phyloP scores from a whole-genome alignment of 2,329 filamentous ascomycete species.

The Clonostachys byssicola region DNA sequence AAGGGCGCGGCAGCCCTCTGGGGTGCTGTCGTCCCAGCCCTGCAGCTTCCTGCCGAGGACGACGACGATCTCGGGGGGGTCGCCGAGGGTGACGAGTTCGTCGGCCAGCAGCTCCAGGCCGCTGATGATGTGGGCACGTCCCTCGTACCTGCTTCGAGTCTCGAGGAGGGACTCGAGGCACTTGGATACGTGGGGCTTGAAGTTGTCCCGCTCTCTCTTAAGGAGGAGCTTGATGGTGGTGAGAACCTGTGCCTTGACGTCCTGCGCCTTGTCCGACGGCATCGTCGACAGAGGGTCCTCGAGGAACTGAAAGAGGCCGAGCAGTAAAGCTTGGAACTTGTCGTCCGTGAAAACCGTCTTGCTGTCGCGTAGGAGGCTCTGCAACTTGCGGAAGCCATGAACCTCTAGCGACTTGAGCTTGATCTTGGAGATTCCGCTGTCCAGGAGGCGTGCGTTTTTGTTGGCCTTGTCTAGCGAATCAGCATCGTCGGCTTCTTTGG shows the following conservation, averaged over 20 bases:
- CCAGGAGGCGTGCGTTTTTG: conserved; percentile 59
- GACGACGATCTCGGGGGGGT: conserved; percentile 54
- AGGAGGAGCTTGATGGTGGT: conserved; percentile 71
- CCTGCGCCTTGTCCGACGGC: conserved; percentile 61
- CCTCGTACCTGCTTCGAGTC: conserved; percentile 63
- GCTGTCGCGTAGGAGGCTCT: conserved; percentile 67
- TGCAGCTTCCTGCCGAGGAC: conserved; percentile 47
- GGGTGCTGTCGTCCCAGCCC: conserved; percentile 28
- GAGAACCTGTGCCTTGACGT: conserved; percentile 71
- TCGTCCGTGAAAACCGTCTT: conserved; percentile 60
- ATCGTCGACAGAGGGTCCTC: conserved; percentile 54
- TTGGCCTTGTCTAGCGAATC: conserved; percentile 47
- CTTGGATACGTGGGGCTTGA: conserved; percentile 62
- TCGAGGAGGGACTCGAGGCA: conserved; percentile 64
- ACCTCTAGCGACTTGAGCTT: conserved; percentile 70
- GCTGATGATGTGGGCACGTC: conserved; percentile 66
- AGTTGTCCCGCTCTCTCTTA: conserved; percentile 60
- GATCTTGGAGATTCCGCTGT: conserved; percentile 72
- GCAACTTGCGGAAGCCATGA: conserved; percentile 75
- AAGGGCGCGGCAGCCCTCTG: conserved; percentile 45
- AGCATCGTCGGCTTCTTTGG: conserved; percentile 6
- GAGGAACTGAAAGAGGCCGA: conserved; percentile 68
- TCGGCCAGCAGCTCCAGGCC: conserved; percentile 71
- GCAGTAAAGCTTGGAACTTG: conserved; percentile 64
- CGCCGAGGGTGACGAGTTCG: conserved; percentile 64